These are phyloP conservation scores for Mycena vitilis DNA, from an alignment of 768 basidiomycete species.

Conservation along the genomic window DNA sequence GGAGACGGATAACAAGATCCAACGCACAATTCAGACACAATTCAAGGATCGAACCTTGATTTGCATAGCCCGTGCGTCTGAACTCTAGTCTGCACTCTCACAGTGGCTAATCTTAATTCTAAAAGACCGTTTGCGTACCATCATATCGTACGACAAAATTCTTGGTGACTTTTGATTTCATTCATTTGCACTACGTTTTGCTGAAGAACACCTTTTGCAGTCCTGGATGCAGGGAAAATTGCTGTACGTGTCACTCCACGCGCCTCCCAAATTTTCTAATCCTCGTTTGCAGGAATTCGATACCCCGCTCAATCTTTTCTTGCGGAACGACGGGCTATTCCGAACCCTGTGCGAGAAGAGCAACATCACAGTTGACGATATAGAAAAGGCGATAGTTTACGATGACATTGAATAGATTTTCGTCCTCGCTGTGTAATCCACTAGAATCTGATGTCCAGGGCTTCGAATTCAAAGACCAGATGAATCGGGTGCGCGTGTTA, in stretches of 20 bases:
- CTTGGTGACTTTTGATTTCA: conserved; percentile 41
- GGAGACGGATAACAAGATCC: conserved; percentile 86
- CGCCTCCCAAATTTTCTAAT: too few species aligned
- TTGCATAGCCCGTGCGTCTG: conserved; percentile 73
- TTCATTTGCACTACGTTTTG: neutral
- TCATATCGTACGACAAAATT: conserved; percentile 81
- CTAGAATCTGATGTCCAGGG: too few species aligned
- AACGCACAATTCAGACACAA: conserved; percentile 79
- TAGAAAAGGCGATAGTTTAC: conserved; percentile 40
- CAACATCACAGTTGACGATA: conserved; percentile 61
- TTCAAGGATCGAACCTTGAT: conserved; percentile 81
- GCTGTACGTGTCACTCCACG: conserved; percentile 48
- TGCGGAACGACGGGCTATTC: conserved; percentile 64
- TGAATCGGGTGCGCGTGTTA: too few species aligned
- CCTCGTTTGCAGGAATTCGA: conserved; percentile 62
- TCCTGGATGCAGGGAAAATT: conserved; percentile 74
- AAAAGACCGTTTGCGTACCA: conserved; percentile 79
- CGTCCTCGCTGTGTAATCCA: too few species aligned
- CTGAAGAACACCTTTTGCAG: conserved; percentile 35
- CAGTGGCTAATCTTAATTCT: conserved; percentile 25
- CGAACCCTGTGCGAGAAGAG: conserved; percentile 70
- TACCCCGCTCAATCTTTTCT: conserved; percentile 64
- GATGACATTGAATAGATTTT: conserved; percentile 22
- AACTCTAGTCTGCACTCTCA: neutral
- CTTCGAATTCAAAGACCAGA: too few species aligned